Evolutionary conservation across 1,284 basidiomycete genomes (phyloP), one percentile per base, ranked within the genome.

Genomic region (Cutaneotrichosporon sp.): DNA sequence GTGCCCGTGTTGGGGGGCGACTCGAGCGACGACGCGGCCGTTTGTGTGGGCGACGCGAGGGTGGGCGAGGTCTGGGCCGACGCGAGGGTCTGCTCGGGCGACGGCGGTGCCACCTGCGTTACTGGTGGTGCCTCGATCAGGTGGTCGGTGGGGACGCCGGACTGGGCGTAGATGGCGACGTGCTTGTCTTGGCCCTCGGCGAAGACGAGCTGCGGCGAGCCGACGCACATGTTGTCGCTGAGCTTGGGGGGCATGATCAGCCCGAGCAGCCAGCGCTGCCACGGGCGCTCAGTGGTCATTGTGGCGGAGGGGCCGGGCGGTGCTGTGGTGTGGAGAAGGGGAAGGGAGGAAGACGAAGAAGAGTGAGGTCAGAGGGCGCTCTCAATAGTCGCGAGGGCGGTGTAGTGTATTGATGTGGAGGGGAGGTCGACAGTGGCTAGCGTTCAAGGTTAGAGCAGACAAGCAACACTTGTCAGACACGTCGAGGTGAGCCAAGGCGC

Each of bases 241-340:
- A 38, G 25, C n/a, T 34, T 24, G 11, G 47, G 47, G 8, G 62
- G 62, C 31, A 55, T 36, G 45, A 60, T 52, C 25, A 64, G 45
- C 38, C 56, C 59, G 31, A 60, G 51, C 36, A 64, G 55, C 62
- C 62, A 64, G 45, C 62, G 58, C 9, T 59, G 56, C 55, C 55
- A 61, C 4, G 49, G 50, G 42, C 54, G 54, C 6, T 45, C 52
- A 24, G 46, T 59, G 11, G 52, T 50, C 47, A 31, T 52, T 29
- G 20, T 50, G 43, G 43, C 20, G 20, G 45, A 8, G n/a, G 45
- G 45, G 3, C 4, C 20, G 24, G 45, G 22, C 5, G 45, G 45
- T n/a, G 45, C 4, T 7, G 45, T 14, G 18, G 18, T 42, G 18
- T n/a, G 14, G 38, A 18, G 6, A 18, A 42, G 18, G 46, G 22